Evolutionary conservation across 352 stramenopile genomes (phyloP).

Genomic region (Pythium dissotocum): DNA sequence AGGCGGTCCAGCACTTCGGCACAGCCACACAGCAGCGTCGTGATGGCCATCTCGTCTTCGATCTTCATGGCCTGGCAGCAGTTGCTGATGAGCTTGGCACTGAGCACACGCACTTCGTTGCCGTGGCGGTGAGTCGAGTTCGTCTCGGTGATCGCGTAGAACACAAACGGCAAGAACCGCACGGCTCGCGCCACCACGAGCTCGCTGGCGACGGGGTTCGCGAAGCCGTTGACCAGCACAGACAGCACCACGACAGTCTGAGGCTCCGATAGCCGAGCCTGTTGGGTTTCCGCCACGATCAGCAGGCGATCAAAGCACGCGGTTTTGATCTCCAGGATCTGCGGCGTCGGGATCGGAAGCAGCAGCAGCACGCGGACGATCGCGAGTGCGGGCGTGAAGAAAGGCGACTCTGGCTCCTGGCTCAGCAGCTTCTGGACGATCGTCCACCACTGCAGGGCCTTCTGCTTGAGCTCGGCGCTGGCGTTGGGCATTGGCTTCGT

Average conservation of each 20-base stretch:
- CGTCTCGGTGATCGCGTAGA: slow-evolving; percentile 49
- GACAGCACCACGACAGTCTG: slow-evolving; percentile 61
- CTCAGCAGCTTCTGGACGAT: slow-evolving; percentile 48
- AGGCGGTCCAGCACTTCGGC: slow-evolving; percentile 70
- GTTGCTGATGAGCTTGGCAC: slow-evolving; percentile 68
- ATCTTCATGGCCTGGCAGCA: slow-evolving; percentile 65
- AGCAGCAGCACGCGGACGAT: slow-evolving; percentile 67
- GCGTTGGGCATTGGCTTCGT: slow-evolving; percentile 18
- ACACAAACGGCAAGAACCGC: slow-evolving; percentile 71
- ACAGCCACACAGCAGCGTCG: slow-evolving; percentile 65
- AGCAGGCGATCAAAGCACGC: slow-evolving; percentile 56
- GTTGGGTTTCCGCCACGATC: slow-evolving; percentile 33
- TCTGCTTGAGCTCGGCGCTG: slow-evolving; percentile 9
- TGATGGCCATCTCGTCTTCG: slow-evolving; percentile 71
- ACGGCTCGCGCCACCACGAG: slow-evolving; percentile 46
- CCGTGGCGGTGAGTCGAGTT: slow-evolving; percentile 10
- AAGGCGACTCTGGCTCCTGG: slow-evolving; percentile 30
- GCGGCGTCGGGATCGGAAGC: slow-evolving; percentile 26
- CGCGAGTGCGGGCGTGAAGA: slow-evolving; percentile 60
- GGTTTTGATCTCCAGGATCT: slow-evolving; percentile 38
- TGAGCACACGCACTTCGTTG: slow-evolving; percentile 51
- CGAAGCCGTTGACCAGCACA: slow-evolving; percentile 68
- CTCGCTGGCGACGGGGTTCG: slow-evolving; percentile 51
- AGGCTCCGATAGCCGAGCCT: slow-evolving; percentile 32
- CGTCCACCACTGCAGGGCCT: slow-evolving; percentile 33